Conservation (phyloP, 768 basidiomycete genomes). For the Sarcodon aspratus region DNA sequence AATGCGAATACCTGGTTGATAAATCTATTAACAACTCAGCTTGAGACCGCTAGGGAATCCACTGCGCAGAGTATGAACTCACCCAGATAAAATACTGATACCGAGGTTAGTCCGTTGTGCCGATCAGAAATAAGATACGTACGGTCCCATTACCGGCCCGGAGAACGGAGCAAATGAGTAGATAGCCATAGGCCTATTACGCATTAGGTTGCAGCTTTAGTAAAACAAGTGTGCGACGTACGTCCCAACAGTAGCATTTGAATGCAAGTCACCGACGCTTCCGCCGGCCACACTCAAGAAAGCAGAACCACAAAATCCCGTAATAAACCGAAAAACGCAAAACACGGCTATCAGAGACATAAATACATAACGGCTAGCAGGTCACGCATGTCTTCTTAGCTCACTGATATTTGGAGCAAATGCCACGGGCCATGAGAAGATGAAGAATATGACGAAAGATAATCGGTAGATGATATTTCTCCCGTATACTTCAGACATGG, state of each 20-base stretch:
- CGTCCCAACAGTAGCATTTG: constrained; percentile 43
- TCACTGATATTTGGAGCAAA: constrained; percentile 55
- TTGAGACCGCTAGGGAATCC: too few relatives aligned
- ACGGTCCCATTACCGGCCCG: constrained; percentile 40
- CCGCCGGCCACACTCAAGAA: constrained; percentile 55
- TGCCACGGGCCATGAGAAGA: constrained; percentile 56
- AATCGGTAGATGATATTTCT: constrained; percentile 47
- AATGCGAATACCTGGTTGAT: too few relatives aligned
- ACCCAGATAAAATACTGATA: too few relatives aligned
- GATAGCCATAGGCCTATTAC: constrained; percentile 36
- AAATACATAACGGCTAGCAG: neutral
- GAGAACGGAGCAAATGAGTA: constrained; percentile 41
- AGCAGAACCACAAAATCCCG: constrained; percentile 38
- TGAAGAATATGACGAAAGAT: constrained; percentile 46
- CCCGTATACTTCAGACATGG: constrained; percentile 39
- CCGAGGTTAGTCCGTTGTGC: too few relatives aligned
- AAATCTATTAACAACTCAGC: constrained; percentile 35
- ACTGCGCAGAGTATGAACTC: too few relatives aligned
- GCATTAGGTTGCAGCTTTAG: neutral
- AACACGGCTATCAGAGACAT: constrained; percentile 30
- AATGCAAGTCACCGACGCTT: constrained; percentile 41
- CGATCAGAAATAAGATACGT: constrained; percentile 35
- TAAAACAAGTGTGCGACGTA: constrained; percentile 18
- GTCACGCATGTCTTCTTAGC: constrained; percentile 5
- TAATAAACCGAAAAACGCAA: constrained; percentile 45